Evolutionary conservation across 2,329 filamentous ascomycete species (phyloP).

Genomic region (Pseudogymnoascus sp.): DNA sequence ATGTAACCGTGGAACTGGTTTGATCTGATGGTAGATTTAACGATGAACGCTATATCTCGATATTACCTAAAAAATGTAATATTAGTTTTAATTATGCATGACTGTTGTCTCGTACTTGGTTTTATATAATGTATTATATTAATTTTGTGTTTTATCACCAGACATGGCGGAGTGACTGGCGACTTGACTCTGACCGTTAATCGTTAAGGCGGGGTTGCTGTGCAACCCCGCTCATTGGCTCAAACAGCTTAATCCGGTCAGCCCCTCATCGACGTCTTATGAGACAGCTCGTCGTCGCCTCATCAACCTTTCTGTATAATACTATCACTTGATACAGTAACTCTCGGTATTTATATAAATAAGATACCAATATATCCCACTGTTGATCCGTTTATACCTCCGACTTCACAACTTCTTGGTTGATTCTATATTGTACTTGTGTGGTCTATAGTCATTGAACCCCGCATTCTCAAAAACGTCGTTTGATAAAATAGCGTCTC

Average conservation of each 20-base stretch:
- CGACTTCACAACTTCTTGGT: neutral
- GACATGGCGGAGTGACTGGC: neutral
- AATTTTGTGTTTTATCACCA: neutral
- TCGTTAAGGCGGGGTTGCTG: neutral
- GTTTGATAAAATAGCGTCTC: neutral
- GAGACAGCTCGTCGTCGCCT: neutral
- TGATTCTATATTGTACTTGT: neutral
- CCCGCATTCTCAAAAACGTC: neutral
- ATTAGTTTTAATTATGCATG: neutral
- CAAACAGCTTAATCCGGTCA: conserved; percentile 1
- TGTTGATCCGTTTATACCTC: neutral
- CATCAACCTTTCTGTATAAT: neutral
- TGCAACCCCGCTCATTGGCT: neutral
- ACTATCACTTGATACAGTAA: neutral
- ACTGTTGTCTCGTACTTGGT: neutral
- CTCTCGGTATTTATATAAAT: neutral
- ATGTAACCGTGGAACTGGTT: neutral
- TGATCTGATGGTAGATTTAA: neutral
- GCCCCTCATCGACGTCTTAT: neutral
- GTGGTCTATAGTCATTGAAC: neutral
- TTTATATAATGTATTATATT: neutral
- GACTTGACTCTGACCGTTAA: neutral
- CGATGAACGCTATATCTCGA: neutral
- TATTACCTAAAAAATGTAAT: neutral
- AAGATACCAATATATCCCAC: neutral